Evolutionary conservation across 2,329 filamentous ascomycete genomes (phyloP), one percentile per base, ranked within the genome.

Genomic region (Penicillium capsulatum): DNA sequence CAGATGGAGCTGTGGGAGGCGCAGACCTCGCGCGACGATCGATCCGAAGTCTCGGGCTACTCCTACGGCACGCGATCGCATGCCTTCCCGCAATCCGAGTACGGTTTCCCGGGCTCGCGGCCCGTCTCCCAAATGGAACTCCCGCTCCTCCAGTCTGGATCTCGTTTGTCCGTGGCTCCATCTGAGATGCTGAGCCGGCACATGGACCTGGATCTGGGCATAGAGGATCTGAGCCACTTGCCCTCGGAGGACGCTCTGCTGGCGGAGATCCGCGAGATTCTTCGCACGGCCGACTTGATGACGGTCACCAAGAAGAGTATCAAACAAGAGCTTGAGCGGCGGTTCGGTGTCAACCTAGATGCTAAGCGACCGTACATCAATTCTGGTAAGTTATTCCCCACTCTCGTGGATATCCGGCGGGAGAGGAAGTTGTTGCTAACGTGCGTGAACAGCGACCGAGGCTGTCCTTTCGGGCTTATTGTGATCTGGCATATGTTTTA

Each of bases 291-390:
- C 2, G 92, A 98, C 68, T 71, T 98, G 60, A 98, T 98, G 92
- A 90, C 80, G 3, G 87, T 98, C 30, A 98, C 92, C 51, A 98
- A 98, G 81, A 98, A 98, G 80, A 88, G 86, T 56, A 86, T 98
- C 68, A 97, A 97, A 76, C 70, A 79, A 53, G 92, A 98, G 71
- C 71, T 98, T 42, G 92, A 98, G 75, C 80, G 81, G 58, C 79
- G 90, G 47, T 98, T 98, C 60, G 86, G 86, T 46, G 82, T 94
- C 48, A 79, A 82, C 43, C 76, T 98, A 43, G 90, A 97, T 63
- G 74, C 81, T 38, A 94, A 87, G 76, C 84, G 90, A 67, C 81
- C 86, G 42, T 98, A 96, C 67, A 97, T 98, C 63, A 90, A 89
- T 65, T 89, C 83, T 70, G 86, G 86, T 91, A 81, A 70, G 84